Evolutionary conservation across 306 rosid genomes (phyloP), one percentile per base, ranked within the genome.

Genomic region (Myrica gale): DNA sequence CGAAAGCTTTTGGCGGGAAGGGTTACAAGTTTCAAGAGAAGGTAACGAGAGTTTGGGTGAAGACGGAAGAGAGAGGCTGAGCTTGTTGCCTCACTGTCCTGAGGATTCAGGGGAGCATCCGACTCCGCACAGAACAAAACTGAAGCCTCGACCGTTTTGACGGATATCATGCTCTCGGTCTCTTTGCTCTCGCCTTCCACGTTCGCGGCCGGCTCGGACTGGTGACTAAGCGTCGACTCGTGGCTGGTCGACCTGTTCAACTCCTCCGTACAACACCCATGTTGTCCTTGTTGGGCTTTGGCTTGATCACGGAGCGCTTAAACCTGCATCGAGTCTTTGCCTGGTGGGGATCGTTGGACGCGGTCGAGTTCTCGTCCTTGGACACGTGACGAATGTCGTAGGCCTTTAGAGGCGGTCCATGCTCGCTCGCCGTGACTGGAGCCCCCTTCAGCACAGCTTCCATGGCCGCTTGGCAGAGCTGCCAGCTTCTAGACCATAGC

Each of bases 401-500:
- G 0, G 96, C 94, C 81, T 93, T 93, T 9, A 93, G 85, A 0
- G 97, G 97, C 56, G 96, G 96, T 12, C 98, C 97, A 5, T 90
- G 85, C 45, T 88, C 90, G 1, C 19, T 83, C 1, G 96, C 83
- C 5, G 94, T 93, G 53, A 93, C 90, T 56, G 94, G 93, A 17
- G 85, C 84, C 2, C 97, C 98, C 60, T 87, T 90, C 26, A 94
- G 84, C 39, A 94, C 97, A 47, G 92, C 91, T 70, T 94, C 98
- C 1, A 94, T 97, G 6, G 97, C 97, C 50, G 89, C 85, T 50
- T 94, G 98, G 65, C 98, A 94, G 3, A 94, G 94, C 75, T 91
- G 96, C 98, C 98, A 94, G 69, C 94, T 90, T 20, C 98, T 96
- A 1, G 97, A 91, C 98, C 98, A 94, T 73, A 94, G 74, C 85